Evolutionary conservation across 306 rosid genomes (phyloP), one percentile per base, ranked within the genome.

Genomic region (Luffa aegyptiaca): DNA sequence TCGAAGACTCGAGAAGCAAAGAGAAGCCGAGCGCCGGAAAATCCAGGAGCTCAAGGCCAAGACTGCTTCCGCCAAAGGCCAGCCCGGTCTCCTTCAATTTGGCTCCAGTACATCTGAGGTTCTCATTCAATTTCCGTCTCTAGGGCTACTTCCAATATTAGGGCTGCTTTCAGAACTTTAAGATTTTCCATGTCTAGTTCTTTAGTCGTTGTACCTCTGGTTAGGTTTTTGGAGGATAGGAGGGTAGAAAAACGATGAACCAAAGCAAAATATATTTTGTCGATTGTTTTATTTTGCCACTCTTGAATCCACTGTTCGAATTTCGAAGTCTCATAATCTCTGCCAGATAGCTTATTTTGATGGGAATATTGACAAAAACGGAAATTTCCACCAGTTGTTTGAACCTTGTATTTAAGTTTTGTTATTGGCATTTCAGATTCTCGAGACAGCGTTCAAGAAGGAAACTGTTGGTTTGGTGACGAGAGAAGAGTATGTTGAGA

Each of bases 41-140:
- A 95, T 95, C 85, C 93, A 91, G 64, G 99, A 95, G 85, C 98
- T 93, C 81, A 95, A 95, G 84, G 85, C 87, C 78, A 95, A 95
- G 91, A 91, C 99, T 2, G 90, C 93, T 64, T 85, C 93, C 26
- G 83, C 74, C 55, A 89, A 89, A 10, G 99, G 90, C 88, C 93
- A 93, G 78, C 93, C 97, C 0, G 97, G 97, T 76, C 99, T 95
- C 83, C 99, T 95, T 73, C 99, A 95, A 78, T 95, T 95, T 49
- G 98, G 99, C n/a, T 93, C 97, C 56, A 88, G 99, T 87, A 89
- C 91, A 61, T 92, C 97, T 12, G 97, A 95, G 98, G 97, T 92
- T 33, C 63, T 66, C 48, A 14, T 64, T 66, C 33, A 10, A 80
- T 71, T 53, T 14, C 17, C 10, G 41, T 68, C 10, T 41, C 52